A percentile compares a stretch with the other conserved stretches of the same genome.
phyloP scores from a whole-genome alignment of 1,284 basidiomycete genomes.

The Takashimella tepidaria region DNA sequence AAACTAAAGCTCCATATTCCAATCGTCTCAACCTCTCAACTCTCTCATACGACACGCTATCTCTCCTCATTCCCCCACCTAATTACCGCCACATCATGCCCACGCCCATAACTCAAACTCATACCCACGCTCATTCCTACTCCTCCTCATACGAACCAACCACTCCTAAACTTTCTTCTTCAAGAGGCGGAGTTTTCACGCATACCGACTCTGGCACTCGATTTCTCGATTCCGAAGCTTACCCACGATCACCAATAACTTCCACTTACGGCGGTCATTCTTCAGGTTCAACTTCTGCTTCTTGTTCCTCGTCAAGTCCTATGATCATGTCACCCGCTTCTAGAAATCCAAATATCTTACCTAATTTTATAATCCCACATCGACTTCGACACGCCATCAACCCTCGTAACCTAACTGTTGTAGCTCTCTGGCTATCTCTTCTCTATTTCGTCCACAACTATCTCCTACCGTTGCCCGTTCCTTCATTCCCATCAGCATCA shows the following conservation, averaged over 20 bases:
- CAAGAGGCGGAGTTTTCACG: too few relatives aligned
- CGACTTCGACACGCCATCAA: constrained; percentile 9
- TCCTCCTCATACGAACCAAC: not conserved
- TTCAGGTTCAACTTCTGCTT: too few relatives aligned
- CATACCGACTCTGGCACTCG: too few relatives aligned
- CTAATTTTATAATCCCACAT: not conserved
- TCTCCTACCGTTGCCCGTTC: constrained; percentile 23
- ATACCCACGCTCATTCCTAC: not conserved
- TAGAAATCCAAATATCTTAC: too few relatives aligned
- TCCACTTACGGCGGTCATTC: too few relatives aligned
- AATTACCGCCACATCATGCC: not conserved
- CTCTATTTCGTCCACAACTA: constrained; percentile 26
- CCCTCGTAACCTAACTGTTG: constrained; percentile 15
- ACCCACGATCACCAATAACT: too few relatives aligned
- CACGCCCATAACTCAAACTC: not conserved
- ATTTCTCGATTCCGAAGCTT: too few relatives aligned
- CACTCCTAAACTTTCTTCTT: not conserved
- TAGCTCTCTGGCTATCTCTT: constrained; percentile 21
- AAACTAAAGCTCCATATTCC: too few relatives aligned
- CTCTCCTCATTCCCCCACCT: constrained; percentile 11
- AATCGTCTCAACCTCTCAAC: constrained; percentile 5
- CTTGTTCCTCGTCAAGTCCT: too few relatives aligned
- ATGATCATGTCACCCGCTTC: too few relatives aligned
- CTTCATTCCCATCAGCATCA: not conserved
- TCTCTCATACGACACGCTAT: not conserved